Conservation (phyloP, 306 rosid species). For the Acacia acuminata region DNA sequence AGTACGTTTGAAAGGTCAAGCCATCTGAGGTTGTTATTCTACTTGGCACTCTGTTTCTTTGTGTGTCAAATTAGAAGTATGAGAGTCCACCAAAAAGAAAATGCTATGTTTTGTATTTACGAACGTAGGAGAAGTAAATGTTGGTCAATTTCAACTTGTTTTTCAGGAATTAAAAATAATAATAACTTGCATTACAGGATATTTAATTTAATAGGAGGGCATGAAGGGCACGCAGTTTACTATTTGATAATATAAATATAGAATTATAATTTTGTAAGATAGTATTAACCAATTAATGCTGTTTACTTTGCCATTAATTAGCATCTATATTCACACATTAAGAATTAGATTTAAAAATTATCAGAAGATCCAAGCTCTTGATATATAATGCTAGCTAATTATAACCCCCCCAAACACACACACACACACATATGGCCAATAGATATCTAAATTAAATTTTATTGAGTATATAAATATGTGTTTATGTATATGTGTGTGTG, state of each 20-base stretch:
- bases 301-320: background rate
- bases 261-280: background rate
- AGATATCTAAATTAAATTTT: too few species aligned
- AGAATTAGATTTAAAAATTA: constrained; percentile 21
- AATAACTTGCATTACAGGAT: constrained; percentile 9
- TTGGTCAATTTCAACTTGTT: constrained; percentile 46
- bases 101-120: constrained; percentile 54
- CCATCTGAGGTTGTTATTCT: background rate
- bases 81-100: constrained; percentile 17
- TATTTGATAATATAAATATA: constrained; percentile 29
- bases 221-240: constrained; percentile 65
- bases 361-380: background rate
- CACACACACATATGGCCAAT: too few species aligned
- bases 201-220: constrained; percentile 40
- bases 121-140: constrained; percentile 39
- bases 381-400: background rate
- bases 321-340: background rate
- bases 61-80: background rate
- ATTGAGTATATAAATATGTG: too few species aligned
- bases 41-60: background rate
- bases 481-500: too few species aligned
- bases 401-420: too few species aligned
- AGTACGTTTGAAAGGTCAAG: background rate
- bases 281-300: constrained; percentile 5
- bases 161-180: constrained; percentile 26